Percentiles rank a stretch among this genome's conserved stretches.
Conservation (phyloP, 2,329 filamentous ascomycete genomes). For the Aspergillus aculeatinus region DNA sequence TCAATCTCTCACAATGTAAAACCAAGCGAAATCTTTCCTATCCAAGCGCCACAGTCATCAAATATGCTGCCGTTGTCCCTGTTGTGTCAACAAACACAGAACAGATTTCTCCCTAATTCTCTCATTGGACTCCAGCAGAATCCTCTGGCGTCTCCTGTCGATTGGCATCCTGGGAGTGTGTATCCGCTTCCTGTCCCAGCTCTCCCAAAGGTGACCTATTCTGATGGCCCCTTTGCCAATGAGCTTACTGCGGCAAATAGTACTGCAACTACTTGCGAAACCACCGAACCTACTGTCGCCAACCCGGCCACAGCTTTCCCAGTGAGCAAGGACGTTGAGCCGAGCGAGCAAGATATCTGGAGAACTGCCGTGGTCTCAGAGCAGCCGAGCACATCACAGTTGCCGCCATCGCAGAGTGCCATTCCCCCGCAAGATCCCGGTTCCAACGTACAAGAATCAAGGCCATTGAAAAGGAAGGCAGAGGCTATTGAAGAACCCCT, state of each 20-base stretch:
- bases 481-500: constrained; percentile 25
- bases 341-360: not conserved
- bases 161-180: not conserved
- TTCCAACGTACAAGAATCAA: not conserved
- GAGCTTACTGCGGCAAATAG: not conserved
- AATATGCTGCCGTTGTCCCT: not conserved
- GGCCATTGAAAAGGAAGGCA: constrained; percentile 32
- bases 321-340: not conserved
- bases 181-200: not conserved
- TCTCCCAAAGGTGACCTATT: constrained; percentile 13
- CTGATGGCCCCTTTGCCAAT: constrained; percentile 24
- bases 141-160: not conserved
- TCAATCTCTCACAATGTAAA: not conserved
- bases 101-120: not conserved
- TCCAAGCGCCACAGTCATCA: not conserved
- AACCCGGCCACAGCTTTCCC: not conserved
- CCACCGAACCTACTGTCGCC: not conserved
- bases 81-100: not conserved
- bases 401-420: not conserved
- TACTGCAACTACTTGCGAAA: not conserved
- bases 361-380: not conserved
- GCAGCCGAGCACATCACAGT: not conserved
- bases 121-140: not conserved
- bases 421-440: not conserved
- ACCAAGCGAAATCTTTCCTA: not conserved